Percentiles rank a stretch among this genome's conserved stretches.
These are phyloP conservation scores for Omphalea diandra DNA, from an alignment of 441 rosid species.

Conservation along the genomic window DNA sequence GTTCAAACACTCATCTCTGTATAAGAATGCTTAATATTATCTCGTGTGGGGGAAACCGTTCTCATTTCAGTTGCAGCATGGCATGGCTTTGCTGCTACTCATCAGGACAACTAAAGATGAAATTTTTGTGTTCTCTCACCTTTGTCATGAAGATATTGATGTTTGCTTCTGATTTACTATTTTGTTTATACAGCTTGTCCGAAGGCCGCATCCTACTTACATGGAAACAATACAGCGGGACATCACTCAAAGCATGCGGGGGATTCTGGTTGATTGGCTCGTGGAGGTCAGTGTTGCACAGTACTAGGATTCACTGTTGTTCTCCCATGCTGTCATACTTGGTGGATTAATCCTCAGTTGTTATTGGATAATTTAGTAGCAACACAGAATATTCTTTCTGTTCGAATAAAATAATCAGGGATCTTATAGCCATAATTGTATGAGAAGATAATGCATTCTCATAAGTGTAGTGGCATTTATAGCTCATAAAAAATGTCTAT, in stretches of 20 bases:
- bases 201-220: slow-evolving; percentile 56
- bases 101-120: not conserved
- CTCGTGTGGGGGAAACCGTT: too few species aligned
- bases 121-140: not conserved
- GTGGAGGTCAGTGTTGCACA: slow-evolving; percentile 61
- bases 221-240: slow-evolving; percentile 78
- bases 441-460: not conserved
- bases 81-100: slow-evolving; percentile 3
- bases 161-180: slow-evolving; percentile 16
- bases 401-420: not conserved
- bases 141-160: slow-evolving; percentile 11
- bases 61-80: slow-evolving; percentile 7
- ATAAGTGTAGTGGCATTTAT: not conserved
- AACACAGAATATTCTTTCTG: not conserved
- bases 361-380: too few species aligned
- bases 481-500: not conserved
- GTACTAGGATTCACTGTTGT: slow-evolving; percentile 12
- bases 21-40: not conserved
- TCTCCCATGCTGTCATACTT: not conserved
- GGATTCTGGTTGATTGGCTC: slow-evolving; percentile 84
- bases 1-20: not conserved
- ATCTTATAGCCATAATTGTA: not conserved
- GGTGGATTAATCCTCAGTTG: not conserved
- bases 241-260: slow-evolving; percentile 72
- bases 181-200: slow-evolving; percentile 53